phyloP scores from a whole-genome alignment of 352 stramenopile genomes.

The Phytopythium montanum region DNA sequence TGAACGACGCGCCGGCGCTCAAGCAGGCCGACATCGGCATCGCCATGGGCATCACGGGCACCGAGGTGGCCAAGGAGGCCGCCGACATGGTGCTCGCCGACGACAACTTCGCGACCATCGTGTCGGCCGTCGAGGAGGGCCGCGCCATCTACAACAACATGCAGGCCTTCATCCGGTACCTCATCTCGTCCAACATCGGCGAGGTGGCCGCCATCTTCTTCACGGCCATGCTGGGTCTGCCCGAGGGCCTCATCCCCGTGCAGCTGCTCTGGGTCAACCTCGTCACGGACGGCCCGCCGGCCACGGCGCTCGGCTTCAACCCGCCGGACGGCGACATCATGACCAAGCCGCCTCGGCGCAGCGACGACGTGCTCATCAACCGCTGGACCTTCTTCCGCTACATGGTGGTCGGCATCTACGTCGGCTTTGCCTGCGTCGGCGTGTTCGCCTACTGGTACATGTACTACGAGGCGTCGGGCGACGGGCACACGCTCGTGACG shows the following conservation, averaged over 20 bases:
- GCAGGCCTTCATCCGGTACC: constrained; percentile 99
- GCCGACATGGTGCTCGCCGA: constrained; percentile 98
- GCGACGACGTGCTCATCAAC: constrained; percentile 97
- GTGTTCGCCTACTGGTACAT: constrained; percentile 95
- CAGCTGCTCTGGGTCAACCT: constrained; percentile 99
- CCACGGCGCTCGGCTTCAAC: constrained; percentile 99
- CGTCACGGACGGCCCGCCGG: constrained; percentile 98
- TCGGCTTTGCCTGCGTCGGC: constrained; percentile 89
- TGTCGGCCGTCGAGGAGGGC: constrained; percentile 86
- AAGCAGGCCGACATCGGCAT: constrained; percentile 98
- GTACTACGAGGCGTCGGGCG: constrained; percentile 87
- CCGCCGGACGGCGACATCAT: constrained; percentile 97
- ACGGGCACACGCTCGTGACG: constrained; percentile 89
- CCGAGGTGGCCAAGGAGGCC: constrained; percentile 97
- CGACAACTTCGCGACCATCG: constrained; percentile 99
- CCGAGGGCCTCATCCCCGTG: constrained; percentile 97
- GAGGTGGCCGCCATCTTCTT: constrained; percentile 99
- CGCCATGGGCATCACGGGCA: constrained; percentile 98
- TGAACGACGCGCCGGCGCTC: constrained; percentile 98
- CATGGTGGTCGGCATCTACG: constrained; percentile 94
- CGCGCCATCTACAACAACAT: constrained; percentile 96
- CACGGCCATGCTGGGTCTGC: constrained; percentile 93
- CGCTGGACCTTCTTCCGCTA: constrained; percentile 98
- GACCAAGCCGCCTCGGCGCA: constrained; percentile 92
- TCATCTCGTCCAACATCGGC: constrained; percentile 99